These are phyloP conservation scores for Carex arenaria DNA, from an alignment of 202 grass and related monocot species.

Conservation along the genomic window DNA sequence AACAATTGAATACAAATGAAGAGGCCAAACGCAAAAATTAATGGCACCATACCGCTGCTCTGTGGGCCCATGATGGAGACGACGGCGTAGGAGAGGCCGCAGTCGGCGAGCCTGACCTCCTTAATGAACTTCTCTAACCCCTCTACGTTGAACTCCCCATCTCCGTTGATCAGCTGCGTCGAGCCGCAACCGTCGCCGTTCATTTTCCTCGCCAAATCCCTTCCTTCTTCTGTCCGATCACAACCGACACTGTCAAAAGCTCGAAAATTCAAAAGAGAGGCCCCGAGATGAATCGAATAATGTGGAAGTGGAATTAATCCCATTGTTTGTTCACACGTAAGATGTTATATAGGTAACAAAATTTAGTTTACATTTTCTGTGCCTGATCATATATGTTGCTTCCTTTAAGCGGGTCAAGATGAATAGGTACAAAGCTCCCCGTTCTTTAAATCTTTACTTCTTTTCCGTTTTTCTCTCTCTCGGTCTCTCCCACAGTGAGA, in stretches of 20 bases:
- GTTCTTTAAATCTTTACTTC: too few relatives aligned
- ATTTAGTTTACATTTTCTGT: neutral
- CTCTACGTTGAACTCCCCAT: conserved; percentile 49
- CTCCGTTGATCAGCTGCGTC: conserved; percentile 52
- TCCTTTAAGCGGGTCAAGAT: neutral
- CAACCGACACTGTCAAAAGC: conserved; percentile 1
- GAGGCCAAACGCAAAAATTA: neutral
- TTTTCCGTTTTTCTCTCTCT: too few relatives aligned
- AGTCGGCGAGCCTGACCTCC: conserved; percentile 23
- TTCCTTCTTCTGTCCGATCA: conserved; percentile 18
- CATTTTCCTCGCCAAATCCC: neutral
- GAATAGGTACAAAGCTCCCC: neutral
- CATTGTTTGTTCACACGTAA: conserved; percentile 17
- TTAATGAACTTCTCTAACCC: conserved; percentile 45
- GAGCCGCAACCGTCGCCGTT: conserved; percentile 29
- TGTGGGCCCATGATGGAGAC: conserved; percentile 78
- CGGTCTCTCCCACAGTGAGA: too few relatives aligned
- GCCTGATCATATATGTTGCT: neutral
- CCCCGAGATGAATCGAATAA: neutral
- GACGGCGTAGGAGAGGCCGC: conserved; percentile 68
- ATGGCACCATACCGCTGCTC: conserved; percentile 52
- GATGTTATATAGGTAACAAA: neutral
- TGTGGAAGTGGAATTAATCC: neutral
- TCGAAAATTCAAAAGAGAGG: neutral
- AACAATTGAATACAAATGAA: neutral